Evolutionary conservation across 768 basidiomycete species (phyloP).

Genomic region (Rhizopogon rudus): DNA sequence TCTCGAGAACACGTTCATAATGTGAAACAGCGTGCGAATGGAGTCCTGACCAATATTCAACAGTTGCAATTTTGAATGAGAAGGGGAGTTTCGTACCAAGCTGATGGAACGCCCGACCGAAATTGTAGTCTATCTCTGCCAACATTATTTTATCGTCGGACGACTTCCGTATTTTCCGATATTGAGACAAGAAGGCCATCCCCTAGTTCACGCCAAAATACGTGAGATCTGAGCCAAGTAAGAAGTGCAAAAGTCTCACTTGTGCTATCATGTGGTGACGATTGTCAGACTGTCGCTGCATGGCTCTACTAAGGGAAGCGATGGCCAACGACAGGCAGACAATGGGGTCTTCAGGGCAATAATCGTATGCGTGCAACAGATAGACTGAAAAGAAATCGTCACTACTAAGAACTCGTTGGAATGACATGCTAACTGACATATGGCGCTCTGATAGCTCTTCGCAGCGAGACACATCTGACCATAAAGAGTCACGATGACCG

Average conservation of each 20-base stretch:
- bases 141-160: constrained; percentile 32
- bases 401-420: background rate
- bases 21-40: constrained; percentile 79
- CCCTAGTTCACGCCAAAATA: constrained; percentile 39
- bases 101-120: constrained; percentile 88
- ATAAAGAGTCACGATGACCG: constrained; percentile 67
- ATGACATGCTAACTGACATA: constrained; percentile 55
- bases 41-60: constrained; percentile 47
- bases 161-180: constrained; percentile 57
- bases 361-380: constrained; percentile 82
- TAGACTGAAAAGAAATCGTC: constrained; percentile 54
- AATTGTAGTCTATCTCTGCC: constrained; percentile 90
- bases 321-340: constrained; percentile 80
- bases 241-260: constrained; percentile 23
- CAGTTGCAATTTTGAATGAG: background rate
- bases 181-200: constrained; percentile 80
- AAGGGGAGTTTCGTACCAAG: constrained; percentile 49
- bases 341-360: constrained; percentile 79
- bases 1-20: constrained; percentile 71
- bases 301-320: constrained; percentile 83
- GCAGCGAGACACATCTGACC: constrained; percentile 81
- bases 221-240: background rate
- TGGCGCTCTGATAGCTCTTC: constrained; percentile 85
- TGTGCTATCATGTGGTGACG: constrained; percentile 85
- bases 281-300: constrained; percentile 94